Evolutionary conservation across 202 grass and related monocot species (phyloP), one percentile per base, ranked within the genome.

Genomic region (Schoenoplectus triqueter): DNA sequence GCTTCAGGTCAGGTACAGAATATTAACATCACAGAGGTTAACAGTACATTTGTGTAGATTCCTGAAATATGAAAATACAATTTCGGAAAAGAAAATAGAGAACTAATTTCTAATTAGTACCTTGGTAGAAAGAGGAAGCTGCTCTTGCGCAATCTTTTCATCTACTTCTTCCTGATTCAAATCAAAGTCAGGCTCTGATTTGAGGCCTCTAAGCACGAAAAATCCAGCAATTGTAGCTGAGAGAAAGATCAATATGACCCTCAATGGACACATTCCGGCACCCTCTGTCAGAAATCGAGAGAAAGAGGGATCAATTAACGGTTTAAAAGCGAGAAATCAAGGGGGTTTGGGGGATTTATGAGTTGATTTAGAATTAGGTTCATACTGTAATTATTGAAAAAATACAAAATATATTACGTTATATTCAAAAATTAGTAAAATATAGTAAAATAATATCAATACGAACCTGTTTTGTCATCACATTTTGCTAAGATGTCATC

Each of bases 201-300:
- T 85, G 79, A 99, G 86, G 10, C 90, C 88, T 41, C 93, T 77
- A 72, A 99, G 65, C 82, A 99, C 68, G 84, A 96, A 96, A 89
- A 99, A 96, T 1, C 96, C 96, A 69, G 92, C 95, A 81, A 98
- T 64, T 70, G 95, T 95, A 80, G 95, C 95, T 49, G 95, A 95
- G 42, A 98, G 89, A 78, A 98, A 95, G 84, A 98, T 95, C 85
- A 95, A 85, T 44, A 98, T 86, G 14, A 98, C 89, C 78, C 95
- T 85, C 72, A 98, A 86, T n/a, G 95, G 96, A 83, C 96, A 99
- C 96, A 96, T 97, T 73, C 51, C 59, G 7, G 19, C 22, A 1
- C 42, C 46, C 59, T 50, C 19, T 42, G 69, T 69, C 6, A 66
- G 42, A 83, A 83, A 67, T 69, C 6, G 44, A 66, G 59, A 82